These are phyloP conservation scores for Nemania bipapillata DNA, from an alignment of 2,329 filamentous ascomycete species.

Conservation along the genomic window DNA sequence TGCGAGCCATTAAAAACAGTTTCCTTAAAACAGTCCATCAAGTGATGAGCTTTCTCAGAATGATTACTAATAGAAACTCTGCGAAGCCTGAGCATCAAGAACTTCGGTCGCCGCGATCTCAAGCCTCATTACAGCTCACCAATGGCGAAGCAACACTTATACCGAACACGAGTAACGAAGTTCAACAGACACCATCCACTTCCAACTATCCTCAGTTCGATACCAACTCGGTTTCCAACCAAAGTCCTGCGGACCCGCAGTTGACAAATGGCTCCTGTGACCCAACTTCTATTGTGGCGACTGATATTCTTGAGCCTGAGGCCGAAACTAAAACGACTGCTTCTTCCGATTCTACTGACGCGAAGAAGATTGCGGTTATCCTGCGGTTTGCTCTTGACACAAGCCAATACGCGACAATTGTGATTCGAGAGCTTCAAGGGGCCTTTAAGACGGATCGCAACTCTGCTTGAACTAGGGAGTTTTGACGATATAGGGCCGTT, in stretches of 20 bases:
- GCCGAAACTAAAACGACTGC: background rate
- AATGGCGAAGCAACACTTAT: conserved; percentile 2
- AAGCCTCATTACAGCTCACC: conserved; percentile 8
- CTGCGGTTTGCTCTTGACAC: conserved; percentile 50
- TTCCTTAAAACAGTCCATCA: conserved; percentile 36
- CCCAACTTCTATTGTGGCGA: conserved; percentile 4
- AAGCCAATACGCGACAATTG: conserved; percentile 53
- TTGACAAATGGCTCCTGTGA: background rate
- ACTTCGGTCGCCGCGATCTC: conserved; percentile 13
- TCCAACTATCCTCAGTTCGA: background rate
- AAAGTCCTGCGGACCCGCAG: background rate
- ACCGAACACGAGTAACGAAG: background rate
- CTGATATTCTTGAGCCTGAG: conserved; percentile 17
- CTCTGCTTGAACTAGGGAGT: background rate
- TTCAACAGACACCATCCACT: conserved; percentile 5
- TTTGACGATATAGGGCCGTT: background rate
- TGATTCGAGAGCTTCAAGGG: conserved; percentile 51
- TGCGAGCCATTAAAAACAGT: conserved; percentile 41
- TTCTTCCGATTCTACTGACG: conserved; percentile 27
- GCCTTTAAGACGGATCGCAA: conserved; percentile 14
- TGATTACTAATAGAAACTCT: conserved; percentile 40
- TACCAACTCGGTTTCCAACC: background rate
- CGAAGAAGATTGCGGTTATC: conserved; percentile 51
- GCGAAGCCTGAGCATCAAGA: conserved; percentile 37
- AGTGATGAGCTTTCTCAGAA: conserved; percentile 40